Evolutionary conservation across 2,329 filamentous ascomycete species (phyloP).

Genomic region (Penicillium sp.): DNA sequence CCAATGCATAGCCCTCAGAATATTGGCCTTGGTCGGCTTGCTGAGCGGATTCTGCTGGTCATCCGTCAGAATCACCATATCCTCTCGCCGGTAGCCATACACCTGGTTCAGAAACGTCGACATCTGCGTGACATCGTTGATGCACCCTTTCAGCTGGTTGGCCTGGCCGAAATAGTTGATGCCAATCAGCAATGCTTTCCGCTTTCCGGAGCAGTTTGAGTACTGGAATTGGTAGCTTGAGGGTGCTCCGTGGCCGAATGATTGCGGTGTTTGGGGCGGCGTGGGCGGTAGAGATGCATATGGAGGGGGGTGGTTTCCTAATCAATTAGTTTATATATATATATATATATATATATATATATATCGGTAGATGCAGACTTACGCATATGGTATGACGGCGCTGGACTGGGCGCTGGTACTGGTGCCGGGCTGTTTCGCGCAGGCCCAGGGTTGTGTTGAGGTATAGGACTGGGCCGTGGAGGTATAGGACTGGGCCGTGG

Average conservation of each 20-base stretch:
- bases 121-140: constrained; percentile 98
- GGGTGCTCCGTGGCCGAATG: constrained; percentile 77
- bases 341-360: no score
- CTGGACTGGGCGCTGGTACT: neutral
- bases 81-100: constrained; percentile 87
- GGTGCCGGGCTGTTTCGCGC: neutral
- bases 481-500: constrained; percentile 7
- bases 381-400: neutral
- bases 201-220: constrained; percentile 79
- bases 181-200: constrained; percentile 86
- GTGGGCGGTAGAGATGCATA: constrained; percentile 6
- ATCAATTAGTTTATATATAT: no score
- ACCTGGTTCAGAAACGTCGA: constrained; percentile 78
- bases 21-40: constrained; percentile 91
- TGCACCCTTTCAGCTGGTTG: constrained; percentile 84
- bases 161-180: constrained; percentile 96
- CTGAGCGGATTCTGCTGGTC: constrained; percentile 98
- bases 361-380: no score
- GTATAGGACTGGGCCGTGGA: neutral
- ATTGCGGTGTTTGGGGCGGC: constrained; percentile 57
- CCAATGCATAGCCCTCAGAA: constrained; percentile 95
- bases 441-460: neutral
- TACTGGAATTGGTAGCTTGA: constrained; percentile 84
- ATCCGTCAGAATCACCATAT: constrained; percentile 95
- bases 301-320: constrained; percentile 8